A percentile compares a stretch with the other conserved stretches of the same genome.
Evolutionary conservation across 73 alveolate species (phyloP).

Genomic region (Symbiodinium natans): DNA sequence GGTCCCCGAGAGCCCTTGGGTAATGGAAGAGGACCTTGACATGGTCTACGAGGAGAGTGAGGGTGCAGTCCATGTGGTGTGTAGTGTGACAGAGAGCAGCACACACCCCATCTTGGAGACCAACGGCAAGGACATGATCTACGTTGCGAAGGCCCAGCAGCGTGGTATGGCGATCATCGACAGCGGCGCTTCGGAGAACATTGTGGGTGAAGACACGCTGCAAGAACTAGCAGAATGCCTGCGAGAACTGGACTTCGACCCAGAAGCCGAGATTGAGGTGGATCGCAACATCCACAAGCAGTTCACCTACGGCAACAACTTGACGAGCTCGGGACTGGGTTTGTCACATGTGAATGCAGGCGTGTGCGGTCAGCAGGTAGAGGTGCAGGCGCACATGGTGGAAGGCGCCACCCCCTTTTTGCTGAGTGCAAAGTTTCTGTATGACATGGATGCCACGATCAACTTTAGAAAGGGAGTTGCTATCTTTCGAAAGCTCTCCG

Average conservation of each 20-base stretch:
- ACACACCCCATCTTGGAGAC: too few relatives aligned
- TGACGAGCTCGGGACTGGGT: not conserved
- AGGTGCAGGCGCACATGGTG: constrained; percentile 19
- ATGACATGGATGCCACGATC: constrained; percentile 68
- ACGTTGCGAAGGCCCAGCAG: not conserved
- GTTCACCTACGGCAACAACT: constrained; percentile 30
- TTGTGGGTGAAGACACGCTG: constrained; percentile 34
- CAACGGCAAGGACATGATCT: not conserved
- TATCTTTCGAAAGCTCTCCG: not conserved
- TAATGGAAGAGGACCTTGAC: not conserved
- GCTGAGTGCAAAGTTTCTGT: constrained; percentile 33
- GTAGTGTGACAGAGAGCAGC: not conserved
- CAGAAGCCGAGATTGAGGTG: not conserved
- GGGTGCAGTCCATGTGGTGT: not conserved
- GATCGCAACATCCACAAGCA: not conserved
- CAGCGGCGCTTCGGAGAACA: constrained; percentile 31
- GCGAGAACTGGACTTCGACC: not conserved
- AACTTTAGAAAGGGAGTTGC: constrained; percentile 13
- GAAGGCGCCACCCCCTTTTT: constrained; percentile 33
- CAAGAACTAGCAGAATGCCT: constrained; percentile 14
- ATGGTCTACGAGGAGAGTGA: not conserved
- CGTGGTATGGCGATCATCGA: constrained; percentile 23
- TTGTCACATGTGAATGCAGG: constrained; percentile 35
- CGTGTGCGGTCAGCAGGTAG: constrained; percentile 23
- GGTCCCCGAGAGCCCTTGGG: not conserved